Conservation (phyloP, 768 basidiomycete species). For the Harrya chromipes region DNA sequence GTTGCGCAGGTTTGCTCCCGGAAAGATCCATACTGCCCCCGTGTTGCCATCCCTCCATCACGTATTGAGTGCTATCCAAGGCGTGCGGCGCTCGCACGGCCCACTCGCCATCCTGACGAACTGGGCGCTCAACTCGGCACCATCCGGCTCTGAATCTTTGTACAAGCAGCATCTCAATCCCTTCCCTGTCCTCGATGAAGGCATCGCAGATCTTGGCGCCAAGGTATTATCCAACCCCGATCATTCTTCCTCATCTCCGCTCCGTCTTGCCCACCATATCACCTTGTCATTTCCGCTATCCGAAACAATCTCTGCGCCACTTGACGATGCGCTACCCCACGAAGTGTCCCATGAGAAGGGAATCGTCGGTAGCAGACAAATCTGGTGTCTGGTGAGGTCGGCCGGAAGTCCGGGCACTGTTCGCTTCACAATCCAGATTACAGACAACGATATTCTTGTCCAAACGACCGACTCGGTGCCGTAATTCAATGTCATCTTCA, state of each 20-base stretch:
- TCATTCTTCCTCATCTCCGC: slow-evolving; percentile 20
- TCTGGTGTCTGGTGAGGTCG: slow-evolving; percentile 31
- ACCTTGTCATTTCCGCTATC: slow-evolving; percentile 31
- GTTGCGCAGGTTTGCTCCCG: slow-evolving; percentile 27
- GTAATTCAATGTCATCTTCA: not conserved
- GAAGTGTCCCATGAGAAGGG: slow-evolving; percentile 21
- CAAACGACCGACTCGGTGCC: not conserved
- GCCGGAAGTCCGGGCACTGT: slow-evolving; percentile 14
- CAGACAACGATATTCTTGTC: slow-evolving; percentile 16
- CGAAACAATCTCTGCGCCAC: slow-evolving; percentile 11
- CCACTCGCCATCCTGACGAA: slow-evolving; percentile 57
- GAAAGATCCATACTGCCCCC: slow-evolving; percentile 7
- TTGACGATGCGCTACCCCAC: slow-evolving; percentile 13
- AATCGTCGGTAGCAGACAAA: slow-evolving; percentile 14
- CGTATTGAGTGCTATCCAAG: slow-evolving; percentile 47
- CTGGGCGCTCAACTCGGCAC: slow-evolving; percentile 47
- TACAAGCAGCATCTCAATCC: slow-evolving; percentile 55
- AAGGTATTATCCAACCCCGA: slow-evolving; percentile 8
- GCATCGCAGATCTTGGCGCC: slow-evolving; percentile 13
- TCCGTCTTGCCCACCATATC: slow-evolving; percentile 40
- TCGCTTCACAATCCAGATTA: slow-evolving; percentile 27
- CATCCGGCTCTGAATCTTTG: slow-evolving; percentile 23
- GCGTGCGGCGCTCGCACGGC: slow-evolving; percentile 45
- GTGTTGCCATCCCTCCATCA: slow-evolving; percentile 39
- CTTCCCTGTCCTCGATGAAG: slow-evolving; percentile 33